Evolutionary conservation across 2,329 filamentous ascomycete species (phyloP).

Genomic region (Pseudocercospora macadamiae): DNA sequence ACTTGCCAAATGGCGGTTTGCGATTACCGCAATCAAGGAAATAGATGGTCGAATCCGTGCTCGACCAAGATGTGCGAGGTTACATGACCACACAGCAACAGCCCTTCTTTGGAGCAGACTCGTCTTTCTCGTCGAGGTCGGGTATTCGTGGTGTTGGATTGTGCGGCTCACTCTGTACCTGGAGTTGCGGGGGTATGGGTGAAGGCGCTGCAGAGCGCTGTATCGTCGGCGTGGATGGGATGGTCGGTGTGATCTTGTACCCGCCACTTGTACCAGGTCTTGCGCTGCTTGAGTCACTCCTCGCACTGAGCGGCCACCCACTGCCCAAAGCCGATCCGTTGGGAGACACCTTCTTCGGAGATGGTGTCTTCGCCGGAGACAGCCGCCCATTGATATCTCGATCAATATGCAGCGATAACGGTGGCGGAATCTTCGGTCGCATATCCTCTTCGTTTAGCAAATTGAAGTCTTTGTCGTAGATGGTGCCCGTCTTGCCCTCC

Average conservation of each 20-base stretch:
- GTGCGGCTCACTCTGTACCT: constrained; percentile 42
- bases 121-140: constrained; percentile 57
- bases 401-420: constrained; percentile 10
- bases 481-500: constrained; percentile 81
- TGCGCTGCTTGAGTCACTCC: constrained; percentile 33
- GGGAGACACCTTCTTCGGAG: constrained; percentile 19
- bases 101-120: constrained; percentile 60
- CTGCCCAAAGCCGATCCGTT: constrained; percentile 23
- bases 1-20: neutral
- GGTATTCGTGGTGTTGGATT: constrained; percentile 56
- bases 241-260: constrained; percentile 53
- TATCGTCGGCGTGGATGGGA: constrained; percentile 33
- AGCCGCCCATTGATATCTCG: neutral
- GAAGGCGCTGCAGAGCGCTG: constrained; percentile 23
- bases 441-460: constrained; percentile 70
- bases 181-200: constrained; percentile 18
- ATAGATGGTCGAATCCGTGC: neutral
- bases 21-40: neutral
- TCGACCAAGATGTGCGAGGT: constrained; percentile 30
- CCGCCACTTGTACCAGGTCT: constrained; percentile 48
- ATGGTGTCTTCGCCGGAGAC: constrained; percentile 9
- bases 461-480: constrained; percentile 86
- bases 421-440: constrained; percentile 45
- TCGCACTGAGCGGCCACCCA: constrained; percentile 33
- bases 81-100: constrained; percentile 79